Base-by-base conservation (phyloP, 768 basidiomycete species). In the Tylopilus vinaceipallidus region DNA sequence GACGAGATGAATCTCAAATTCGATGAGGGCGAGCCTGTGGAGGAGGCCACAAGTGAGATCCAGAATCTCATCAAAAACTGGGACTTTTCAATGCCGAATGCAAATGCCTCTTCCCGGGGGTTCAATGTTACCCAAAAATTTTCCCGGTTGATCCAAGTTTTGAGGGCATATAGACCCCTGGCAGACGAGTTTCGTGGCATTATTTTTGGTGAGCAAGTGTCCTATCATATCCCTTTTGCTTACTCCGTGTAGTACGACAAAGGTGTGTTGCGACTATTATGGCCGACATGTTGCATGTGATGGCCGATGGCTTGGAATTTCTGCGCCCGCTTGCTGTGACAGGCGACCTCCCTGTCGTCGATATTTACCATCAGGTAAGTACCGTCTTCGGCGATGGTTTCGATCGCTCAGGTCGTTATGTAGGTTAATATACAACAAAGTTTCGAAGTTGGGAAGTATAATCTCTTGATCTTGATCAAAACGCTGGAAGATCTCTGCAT, bases 91-190 rank as follows among this genome's bases (percentile, higher is more conserved):
- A 79, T 83, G 74, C 85, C 86, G 12, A 84, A 84, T 49, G 63
- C 80, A 8, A 77, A 84, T 56, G 57, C 75, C 1, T 73, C 71
- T 22, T 86, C 84, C 6, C 67, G 68, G 45, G 74, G 80, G 6
- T 83, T 80, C 60, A 91, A 91, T 57, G 78, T 87, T 16, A 80
- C 83, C 0, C 80, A 79, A 1, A 90, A 91, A 52, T 81, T 90
- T 52, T 57, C 76, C 35, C 78, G 73, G 55, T 62, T 91, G 22
- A 69, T 84, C 3, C 77, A 88, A 40, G 67, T 82, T 37, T 70
- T 91, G 35, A 75, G 75, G 48, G 73, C 77, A 1, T 84, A 77
- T 59, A 71, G 74, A 49, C 67, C 73, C 13, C 73, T 78, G 40
- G 80, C 79, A 6, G 75, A 81, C 43, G 56, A 62, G 4, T 90